Evolutionary conservation across 2,329 filamentous ascomycete genomes (phyloP), one percentile per base, ranked within the genome.

Genomic region (Nemania diffusa): DNA sequence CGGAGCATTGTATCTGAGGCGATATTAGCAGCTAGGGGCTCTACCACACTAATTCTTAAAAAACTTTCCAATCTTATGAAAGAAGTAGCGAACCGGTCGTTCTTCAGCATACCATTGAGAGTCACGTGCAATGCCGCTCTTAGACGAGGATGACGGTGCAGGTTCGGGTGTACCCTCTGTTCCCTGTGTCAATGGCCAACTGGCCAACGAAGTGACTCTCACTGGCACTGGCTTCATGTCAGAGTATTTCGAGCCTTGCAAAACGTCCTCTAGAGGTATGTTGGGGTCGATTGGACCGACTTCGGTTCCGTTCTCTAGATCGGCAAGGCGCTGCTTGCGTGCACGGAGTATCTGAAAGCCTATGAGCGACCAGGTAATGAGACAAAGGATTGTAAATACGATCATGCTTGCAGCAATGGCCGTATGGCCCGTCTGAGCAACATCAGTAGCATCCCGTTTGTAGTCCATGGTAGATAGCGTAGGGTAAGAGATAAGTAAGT

Each of bases 1-100:
- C 11, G 5, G 11, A 34, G 11, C 11, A 11, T 34, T 11, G 32
- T 5, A 34, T 34, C 32, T 34, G 32, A 34, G 11, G 32, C 32
- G 32, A 34, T 34, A 34, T 11, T 34, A 34, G 32, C 32, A 34
- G 5, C 5, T 34, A 11, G 32, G 32, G 32, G 5, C 32, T 34
- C 32, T 34, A 34, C 5, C 32, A 17, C 13, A 44, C 15, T 44
- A 17, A 15, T 44, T 17, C 40, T 46, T 46, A n/a, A 15, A 46
- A 46, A 20, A 13, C 5, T n/a, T n/a, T 4, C 5, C 40, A n/a
- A 46, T 22, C 42, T 20, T 46, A 22, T 20, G 42, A 15, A 46
- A 22, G 9, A 46, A 20, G 27, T 32, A 32, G 72, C 73, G 6
- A 70, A 79, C 4, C 83, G 85, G 57, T 74, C 78, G 2, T 69